Evolutionary conservation across 2,329 filamentous ascomycete genomes (phyloP), one percentile per base, ranked within the genome.

Genomic region (Bertia moriformis): DNA sequence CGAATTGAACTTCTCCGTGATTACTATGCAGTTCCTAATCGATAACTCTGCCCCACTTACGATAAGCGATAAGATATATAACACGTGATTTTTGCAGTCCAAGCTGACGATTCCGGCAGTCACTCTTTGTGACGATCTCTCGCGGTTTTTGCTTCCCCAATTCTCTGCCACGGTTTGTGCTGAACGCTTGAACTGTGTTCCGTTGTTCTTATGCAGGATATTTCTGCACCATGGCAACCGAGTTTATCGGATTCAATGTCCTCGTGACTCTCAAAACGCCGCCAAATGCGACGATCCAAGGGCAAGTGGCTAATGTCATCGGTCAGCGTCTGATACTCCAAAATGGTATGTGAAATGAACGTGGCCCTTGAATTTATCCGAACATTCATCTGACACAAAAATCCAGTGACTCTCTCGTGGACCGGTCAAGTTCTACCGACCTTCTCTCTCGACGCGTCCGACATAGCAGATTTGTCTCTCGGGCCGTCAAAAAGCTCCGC

Each of bases 211-310:
- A 29, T 29, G 10, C 10, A 29, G 10, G n/a, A 10, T 27, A 38
- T 39, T 15, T 29, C 37, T 40, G 38, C 42, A 59, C 39, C 45
- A 77, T 77, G 73, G 69, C 69, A 19, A 60, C 68, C 36, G 58
- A 63, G 45, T 74, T 77, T 50, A 67, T 74, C 46, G 74, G 74
- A 40, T 68, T 71, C 51, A 67, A 69, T 37, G 72, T 79, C 45
- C 56, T 69, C 22, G 67, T 78, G 47, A 75, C 68, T 17, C 62
- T 80, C 39, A 66, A 62, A 48, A 58, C 65, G 43, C 70, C 73
- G 37, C 65, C 66, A 19, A 65, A 68, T 48, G 65, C 64, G 19
- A 60, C 68, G 46, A 56, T 78, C 35, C 66, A 70, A 46, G 74
- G 74, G 40, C 60, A 67, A 18, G 73, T 80, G 33, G 63, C 67